A percentile compares a stretch with the other conserved stretches of the same genome.
Evolutionary conservation across 305 asterid genomes (phyloP).

Genomic region (Solanum hybrid): DNA sequence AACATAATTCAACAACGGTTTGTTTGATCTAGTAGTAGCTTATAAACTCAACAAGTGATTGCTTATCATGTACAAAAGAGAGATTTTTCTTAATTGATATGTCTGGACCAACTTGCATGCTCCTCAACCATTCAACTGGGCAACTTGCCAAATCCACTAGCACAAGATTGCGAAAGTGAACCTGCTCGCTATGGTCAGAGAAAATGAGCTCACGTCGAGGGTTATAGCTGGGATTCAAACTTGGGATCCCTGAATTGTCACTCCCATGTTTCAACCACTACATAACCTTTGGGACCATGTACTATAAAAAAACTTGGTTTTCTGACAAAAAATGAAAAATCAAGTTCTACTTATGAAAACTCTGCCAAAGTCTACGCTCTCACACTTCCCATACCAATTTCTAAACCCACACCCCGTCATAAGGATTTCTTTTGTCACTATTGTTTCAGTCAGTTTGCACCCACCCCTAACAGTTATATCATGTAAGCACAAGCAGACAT

Average conservation of each 20-base stretch:
- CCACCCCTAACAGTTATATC: not conserved
- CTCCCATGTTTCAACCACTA: not conserved
- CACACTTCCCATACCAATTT: not conserved
- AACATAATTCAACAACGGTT: not conserved
- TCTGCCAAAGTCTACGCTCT: not conserved
- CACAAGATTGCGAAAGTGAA: not conserved
- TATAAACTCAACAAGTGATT: not conserved
- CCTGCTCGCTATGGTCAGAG: not conserved
- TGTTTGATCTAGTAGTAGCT: not conserved
- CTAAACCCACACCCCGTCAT: not conserved
- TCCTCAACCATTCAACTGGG: not conserved
- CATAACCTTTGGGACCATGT: not conserved
- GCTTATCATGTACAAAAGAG: not conserved
- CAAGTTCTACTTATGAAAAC: not conserved
- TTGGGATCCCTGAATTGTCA: not conserved
- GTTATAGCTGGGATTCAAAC: not conserved
- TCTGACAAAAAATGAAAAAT: not conserved
- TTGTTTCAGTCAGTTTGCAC: not conserved
- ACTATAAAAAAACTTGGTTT: not conserved
- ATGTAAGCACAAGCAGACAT: not conserved
- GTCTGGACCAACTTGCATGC: not conserved
- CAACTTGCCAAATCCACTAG: not conserved
- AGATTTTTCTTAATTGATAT: not conserved
- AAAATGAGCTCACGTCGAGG: not conserved
- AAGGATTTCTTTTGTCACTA: not conserved